Percentiles rank a stretch among this genome's conserved stretches.
Evolutionary conservation across 176 grass and related monocot species (phyloP).

Genomic region (Avena eriantha): DNA sequence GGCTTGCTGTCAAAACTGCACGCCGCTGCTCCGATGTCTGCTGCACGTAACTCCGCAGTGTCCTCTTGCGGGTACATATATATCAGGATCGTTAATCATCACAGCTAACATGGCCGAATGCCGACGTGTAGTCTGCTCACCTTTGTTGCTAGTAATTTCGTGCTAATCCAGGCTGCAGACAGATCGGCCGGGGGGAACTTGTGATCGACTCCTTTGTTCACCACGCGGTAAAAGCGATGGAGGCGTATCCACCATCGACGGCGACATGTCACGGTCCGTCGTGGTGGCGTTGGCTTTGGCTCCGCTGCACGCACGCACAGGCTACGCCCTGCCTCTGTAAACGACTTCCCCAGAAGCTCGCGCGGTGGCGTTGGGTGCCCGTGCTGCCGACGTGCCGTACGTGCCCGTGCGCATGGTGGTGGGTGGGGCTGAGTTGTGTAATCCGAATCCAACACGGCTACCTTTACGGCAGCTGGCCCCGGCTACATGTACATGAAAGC

Average conservation of each 20-base stretch:
- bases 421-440: neutral
- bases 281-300: constrained; percentile 17
- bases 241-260: neutral
- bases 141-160: neutral
- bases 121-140: neutral
- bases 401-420: neutral
- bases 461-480: neutral
- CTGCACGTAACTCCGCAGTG: neutral
- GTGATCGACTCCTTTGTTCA: neutral
- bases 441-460: constrained; percentile 9
- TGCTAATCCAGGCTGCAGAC: neutral
- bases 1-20: neutral
- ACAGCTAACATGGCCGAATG: neutral
- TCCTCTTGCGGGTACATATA: neutral
- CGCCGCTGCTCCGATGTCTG: neutral
- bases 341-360: constrained; percentile 52
- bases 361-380: neutral
- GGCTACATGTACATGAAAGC: neutral
- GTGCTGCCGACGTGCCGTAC: neutral
- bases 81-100: neutral
- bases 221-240: constrained; percentile 13
- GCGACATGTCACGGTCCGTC: neutral
- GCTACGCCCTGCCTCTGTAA: constrained; percentile 44
- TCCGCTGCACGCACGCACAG: neutral
- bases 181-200: neutral